Percentiles rank a stretch among this genome's conserved stretches.
Evolutionary conservation across 23 red algal species (phyloP).

Genomic region (Pyropia haitanensis): DNA sequence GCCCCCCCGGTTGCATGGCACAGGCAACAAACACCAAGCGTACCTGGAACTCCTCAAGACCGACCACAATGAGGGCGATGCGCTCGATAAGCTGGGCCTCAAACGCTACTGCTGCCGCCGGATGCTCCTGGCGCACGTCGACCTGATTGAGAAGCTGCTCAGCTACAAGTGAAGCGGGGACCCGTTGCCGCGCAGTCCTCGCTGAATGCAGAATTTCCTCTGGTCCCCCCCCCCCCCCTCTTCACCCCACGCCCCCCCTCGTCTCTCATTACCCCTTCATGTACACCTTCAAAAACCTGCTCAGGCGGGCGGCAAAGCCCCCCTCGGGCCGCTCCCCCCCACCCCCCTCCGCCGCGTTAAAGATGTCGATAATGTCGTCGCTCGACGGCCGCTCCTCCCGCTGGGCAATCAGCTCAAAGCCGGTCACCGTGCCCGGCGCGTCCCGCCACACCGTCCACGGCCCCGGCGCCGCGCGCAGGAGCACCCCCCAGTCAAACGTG

Average conservation of each 20-base stretch:
- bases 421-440: background rate
- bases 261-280: constrained; percentile 17
- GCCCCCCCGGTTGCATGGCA: constrained; percentile 15
- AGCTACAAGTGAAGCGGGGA: constrained; percentile 56
- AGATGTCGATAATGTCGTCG: constrained; percentile 19
- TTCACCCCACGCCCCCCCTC: too few relatives aligned
- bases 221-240: too few relatives aligned
- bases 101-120: constrained; percentile 94
- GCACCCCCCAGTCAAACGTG: constrained; percentile 51
- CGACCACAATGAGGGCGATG: constrained; percentile 78
- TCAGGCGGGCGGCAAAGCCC: constrained; percentile 2
- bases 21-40: constrained; percentile 86
- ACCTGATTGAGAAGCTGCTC: constrained; percentile 95
- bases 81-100: constrained; percentile 79
- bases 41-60: constrained; percentile 71
- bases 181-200: background rate
- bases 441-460: constrained; percentile 63
- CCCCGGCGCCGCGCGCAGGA: constrained; percentile 42
- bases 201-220: too few relatives aligned
- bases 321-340: background rate
- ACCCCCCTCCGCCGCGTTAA: background rate
- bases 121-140: constrained; percentile 98
- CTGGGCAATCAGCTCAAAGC: constrained; percentile 11
- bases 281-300: constrained; percentile 24
- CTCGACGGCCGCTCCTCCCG: background rate